Base-by-base conservation (phyloP, 345 rosid species). In the Lenwebbia sp. region DNA sequence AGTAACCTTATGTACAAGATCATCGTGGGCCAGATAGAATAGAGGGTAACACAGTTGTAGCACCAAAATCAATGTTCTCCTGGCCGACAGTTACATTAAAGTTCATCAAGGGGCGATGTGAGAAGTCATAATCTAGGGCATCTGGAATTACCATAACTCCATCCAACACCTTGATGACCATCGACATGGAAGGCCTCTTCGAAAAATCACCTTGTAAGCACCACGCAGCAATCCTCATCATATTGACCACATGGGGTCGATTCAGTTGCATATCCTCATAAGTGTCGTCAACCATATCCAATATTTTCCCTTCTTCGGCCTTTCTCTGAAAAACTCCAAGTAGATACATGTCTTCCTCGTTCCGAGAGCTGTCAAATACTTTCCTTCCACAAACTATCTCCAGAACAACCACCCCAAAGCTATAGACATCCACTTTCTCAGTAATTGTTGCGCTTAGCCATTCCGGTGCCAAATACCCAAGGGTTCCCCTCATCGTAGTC, bases 211-310 rank as follows among this genome's bases (percentile, higher is more conserved):
- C 41, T 54, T 89, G 91, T 47, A 90, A 23, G 37, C 92, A 92
- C 90, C 93, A 89, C 6, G 87, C 86, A 41, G 86, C 86, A 75
- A 90, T 51, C 84, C 52, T 89, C 89, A 92, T 82, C 91, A 86
- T 85, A 52, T 88, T 65, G 83, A 82, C 53, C 2, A 83, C 91
- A 52, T 91, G 89, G 3, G 9, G 82, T n/a, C 40, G 56, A 30
- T 88, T 55, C 13, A 60, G 8, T 54, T 75, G 76, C 91, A 90
- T 87, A 65, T 91, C 88, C 30, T 87, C 88, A 13, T 15, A 30
- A 17, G 4, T 13, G 55, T 33, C 40, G 57, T 90, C 87, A 6
- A 89, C 84, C 74, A 90, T 53, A 15, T 88, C 90, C 15, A 40
- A 21, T 6, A 88, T 15, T 52, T 58, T 14, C 30, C 13, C 70